phyloP scores from a whole-genome alignment of 148 eudicot species.

The Limonium bicolor region DNA sequence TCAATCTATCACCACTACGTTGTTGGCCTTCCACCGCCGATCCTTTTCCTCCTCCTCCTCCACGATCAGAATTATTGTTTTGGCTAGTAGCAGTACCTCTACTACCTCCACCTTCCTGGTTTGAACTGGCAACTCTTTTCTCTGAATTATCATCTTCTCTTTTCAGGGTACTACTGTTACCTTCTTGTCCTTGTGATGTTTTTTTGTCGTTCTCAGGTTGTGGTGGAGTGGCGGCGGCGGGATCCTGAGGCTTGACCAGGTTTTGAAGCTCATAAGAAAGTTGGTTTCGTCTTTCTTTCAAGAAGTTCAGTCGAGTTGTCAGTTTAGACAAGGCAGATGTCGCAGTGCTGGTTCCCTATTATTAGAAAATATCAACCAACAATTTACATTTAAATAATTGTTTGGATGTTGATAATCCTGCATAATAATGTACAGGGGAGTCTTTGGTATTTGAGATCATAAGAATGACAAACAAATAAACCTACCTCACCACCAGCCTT shows the following conservation, averaged over 20 bases:
- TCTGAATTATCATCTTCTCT: no score
- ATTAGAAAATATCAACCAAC: no score
- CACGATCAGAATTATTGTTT: conserved; percentile 15
- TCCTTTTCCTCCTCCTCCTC: no score
- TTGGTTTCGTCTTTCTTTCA: conserved; percentile 68
- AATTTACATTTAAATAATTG: no score
- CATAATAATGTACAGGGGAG: background rate
- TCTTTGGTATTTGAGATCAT: background rate
- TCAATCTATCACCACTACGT: conserved; percentile 29
- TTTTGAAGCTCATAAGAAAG: conserved; percentile 56
- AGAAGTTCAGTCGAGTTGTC: conserved; percentile 73
- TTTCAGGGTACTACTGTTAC: no score
- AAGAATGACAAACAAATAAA: background rate
- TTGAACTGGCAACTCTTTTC: no score
- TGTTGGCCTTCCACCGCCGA: conserved; percentile 16
- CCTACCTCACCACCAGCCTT: conserved; percentile 52
- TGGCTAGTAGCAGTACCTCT: conserved; percentile 10
- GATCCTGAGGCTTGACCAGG: conserved; percentile 39
- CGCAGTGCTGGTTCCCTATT: conserved; percentile 45
- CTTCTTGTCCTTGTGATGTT: conserved; percentile 16
- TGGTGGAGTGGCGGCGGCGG: conserved; percentile 11
- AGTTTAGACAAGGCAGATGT: conserved; percentile 70
- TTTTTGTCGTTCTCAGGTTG: conserved; percentile 20
- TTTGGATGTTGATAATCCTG: no score
- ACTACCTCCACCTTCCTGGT: conserved; percentile 2